A percentile compares a stretch with the other conserved stretches of the same genome.
These are phyloP conservation scores for Blastobotrys ciferrii DNA, from an alignment of 1,139 yeast species.

Conservation along the genomic window DNA sequence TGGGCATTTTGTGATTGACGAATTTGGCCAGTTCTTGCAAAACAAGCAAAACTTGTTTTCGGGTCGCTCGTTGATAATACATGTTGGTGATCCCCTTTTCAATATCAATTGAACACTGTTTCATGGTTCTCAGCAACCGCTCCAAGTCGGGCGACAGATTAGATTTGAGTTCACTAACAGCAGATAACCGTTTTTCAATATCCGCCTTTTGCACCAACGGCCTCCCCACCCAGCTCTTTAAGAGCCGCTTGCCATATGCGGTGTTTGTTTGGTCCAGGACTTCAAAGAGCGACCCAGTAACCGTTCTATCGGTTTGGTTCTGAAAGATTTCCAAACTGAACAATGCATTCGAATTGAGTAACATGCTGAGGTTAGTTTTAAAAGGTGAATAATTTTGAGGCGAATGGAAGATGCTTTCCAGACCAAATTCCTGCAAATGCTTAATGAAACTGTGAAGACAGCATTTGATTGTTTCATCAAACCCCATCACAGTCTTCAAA, in stretches of 20 bases:
- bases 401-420: constrained; percentile 56
- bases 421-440: constrained; percentile 61
- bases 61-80: constrained; percentile 38
- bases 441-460: constrained; percentile 50
- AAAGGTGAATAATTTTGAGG: constrained; percentile 53
- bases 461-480: constrained; percentile 35
- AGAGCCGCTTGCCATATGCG: constrained; percentile 64
- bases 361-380: constrained; percentile 54
- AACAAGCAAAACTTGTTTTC: constrained; percentile 65
- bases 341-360: constrained; percentile 65
- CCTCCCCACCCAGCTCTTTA: constrained; percentile 68
- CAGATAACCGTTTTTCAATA: constrained; percentile 61
- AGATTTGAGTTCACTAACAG: constrained; percentile 57
- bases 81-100: constrained; percentile 50
- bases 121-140: constrained; percentile 1
- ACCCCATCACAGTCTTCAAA: constrained; percentile 11
- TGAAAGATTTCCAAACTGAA: constrained; percentile 70
- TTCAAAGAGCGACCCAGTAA: constrained; percentile 73
- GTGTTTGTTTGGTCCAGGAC: constrained; percentile 78
- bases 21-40: constrained; percentile 41
- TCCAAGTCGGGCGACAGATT: constrained; percentile 20
- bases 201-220: constrained; percentile 58
- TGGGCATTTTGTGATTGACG: constrained; percentile 27
- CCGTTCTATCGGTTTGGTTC: constrained; percentile 55
- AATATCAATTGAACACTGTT: constrained; percentile 40